Evolutionary conservation across 345 rosid genomes (phyloP).

Genomic region (Capsella bursapastoris): DNA sequence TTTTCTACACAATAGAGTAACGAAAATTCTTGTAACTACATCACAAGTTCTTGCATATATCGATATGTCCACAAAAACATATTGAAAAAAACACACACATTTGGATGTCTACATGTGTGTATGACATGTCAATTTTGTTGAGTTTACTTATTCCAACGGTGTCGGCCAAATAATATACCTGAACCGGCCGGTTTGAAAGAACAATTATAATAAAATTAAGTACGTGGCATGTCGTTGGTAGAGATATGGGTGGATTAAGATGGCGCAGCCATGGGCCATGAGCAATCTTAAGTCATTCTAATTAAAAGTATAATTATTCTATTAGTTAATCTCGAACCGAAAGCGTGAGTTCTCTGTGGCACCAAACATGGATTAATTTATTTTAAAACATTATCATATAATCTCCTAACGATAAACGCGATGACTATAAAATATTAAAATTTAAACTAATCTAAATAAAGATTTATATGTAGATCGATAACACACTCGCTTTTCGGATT

Average conservation of each 20-base stretch:
- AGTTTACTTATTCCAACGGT: background rate
- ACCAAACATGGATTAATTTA: background rate
- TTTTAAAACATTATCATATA: slow-evolving; percentile 15
- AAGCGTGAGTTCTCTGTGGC: slow-evolving; percentile 40
- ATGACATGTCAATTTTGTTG: slow-evolving; percentile 13
- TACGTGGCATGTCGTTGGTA: slow-evolving; percentile 40
- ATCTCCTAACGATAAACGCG: slow-evolving; percentile 30
- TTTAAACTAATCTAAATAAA: background rate
- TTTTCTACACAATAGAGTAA: background rate
- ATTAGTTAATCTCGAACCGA: slow-evolving; percentile 40
- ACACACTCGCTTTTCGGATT: slow-evolving; percentile 23
- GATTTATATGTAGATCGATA: slow-evolving; percentile 12
- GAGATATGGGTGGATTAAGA: slow-evolving; percentile 24
- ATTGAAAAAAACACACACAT: no score
- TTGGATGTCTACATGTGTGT: no score
- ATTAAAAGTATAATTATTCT: slow-evolving; percentile 15
- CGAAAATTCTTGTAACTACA: background rate
- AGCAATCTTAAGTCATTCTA: slow-evolving; percentile 32
- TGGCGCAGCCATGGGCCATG: slow-evolving; percentile 37
- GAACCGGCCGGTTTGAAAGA: slow-evolving; percentile 22
- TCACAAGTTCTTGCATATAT: background rate
- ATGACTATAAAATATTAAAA: background rate
- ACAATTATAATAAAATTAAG: no score
- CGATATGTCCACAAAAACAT: background rate
- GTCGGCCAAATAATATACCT: slow-evolving; percentile 35